These are phyloP conservation scores for Penicillium silybi DNA, from an alignment of 495 filamentous ascomycete genomes.

Conservation along the genomic window DNA sequence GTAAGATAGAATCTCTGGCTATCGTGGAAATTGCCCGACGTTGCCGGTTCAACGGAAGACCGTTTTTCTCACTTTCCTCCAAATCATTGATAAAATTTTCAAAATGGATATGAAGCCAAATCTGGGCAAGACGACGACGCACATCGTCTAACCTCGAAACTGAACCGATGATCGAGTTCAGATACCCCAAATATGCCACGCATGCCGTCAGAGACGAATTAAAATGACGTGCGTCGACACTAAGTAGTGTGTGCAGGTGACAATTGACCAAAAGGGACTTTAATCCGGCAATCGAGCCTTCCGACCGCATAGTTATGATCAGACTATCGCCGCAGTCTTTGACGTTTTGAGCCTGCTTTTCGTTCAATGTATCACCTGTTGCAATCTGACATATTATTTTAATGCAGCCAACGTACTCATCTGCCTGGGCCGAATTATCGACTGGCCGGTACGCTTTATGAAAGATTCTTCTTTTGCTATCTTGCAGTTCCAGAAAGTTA, in stretches of 20 bases:
- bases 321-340: neutral
- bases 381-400: constrained; percentile 4
- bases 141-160: constrained; percentile 2
- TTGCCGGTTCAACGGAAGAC: neutral
- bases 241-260: constrained; percentile 4
- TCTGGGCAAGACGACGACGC: constrained; percentile 1
- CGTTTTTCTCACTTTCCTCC: constrained; percentile 2
- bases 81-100: constrained; percentile 4
- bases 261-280: constrained; percentile 5
- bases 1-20: constrained; percentile 7
- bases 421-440: neutral
- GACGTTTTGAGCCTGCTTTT: constrained; percentile 4
- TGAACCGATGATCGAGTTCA: constrained; percentile 1
- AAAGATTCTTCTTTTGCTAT: neutral
- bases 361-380: constrained; percentile 5
- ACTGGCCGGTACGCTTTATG: neutral
- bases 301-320: neutral
- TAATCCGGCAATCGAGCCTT: neutral
- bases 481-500: neutral
- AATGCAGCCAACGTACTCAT: constrained; percentile 1
- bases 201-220: constrained; percentile 3
- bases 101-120: constrained; percentile 8
- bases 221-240: neutral
- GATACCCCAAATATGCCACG: constrained; percentile 4
- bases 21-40: constrained; percentile 4